These are phyloP conservation scores for Botrytis galanthina DNA, from an alignment of 2,329 filamentous ascomycete genomes.

Conservation along the genomic window DNA sequence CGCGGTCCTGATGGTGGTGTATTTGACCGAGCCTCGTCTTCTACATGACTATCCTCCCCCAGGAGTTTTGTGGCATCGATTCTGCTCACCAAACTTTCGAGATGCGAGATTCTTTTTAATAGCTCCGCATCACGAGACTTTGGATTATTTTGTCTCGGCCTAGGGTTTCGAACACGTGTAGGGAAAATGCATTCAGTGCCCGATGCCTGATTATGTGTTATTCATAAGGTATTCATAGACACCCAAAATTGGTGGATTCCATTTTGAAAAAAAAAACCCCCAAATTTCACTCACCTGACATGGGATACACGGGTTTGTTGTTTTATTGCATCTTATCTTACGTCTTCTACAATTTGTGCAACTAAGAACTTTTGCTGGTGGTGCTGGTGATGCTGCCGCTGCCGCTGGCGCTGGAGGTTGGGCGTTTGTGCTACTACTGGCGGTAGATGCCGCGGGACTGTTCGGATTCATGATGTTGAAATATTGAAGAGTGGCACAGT, in stretches of 20 bases:
- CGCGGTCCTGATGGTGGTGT: constrained; percentile 9
- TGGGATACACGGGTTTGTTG: constrained; percentile 18
- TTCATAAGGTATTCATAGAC: background rate
- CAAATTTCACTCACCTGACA: constrained; percentile 17
- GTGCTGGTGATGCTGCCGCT: background rate
- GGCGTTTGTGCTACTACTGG: background rate
- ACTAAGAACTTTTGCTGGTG: constrained; percentile 15
- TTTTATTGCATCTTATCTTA: constrained; percentile 23
- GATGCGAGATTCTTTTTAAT: constrained; percentile 20
- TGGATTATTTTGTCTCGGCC: constrained; percentile 8
- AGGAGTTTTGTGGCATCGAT: constrained; percentile 18
- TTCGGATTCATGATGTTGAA: constrained; percentile 7
- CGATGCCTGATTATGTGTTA: constrained; percentile 6
- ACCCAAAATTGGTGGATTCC: background rate
- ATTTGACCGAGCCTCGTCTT: constrained; percentile 1
- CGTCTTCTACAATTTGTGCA: constrained; percentile 21
- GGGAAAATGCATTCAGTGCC: constrained; percentile 20
- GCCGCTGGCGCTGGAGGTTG: background rate
- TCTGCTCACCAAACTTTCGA: constrained; percentile 22
- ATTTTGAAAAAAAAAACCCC: background rate
- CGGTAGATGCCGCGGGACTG: background rate
- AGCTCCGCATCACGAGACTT: constrained; percentile 22
- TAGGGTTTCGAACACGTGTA: constrained; percentile 13
- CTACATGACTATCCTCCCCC: background rate
- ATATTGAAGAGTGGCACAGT: background rate